Evolutionary conservation across 805 yeast species (phyloP).

Genomic region (Monosporozyma solicola): DNA sequence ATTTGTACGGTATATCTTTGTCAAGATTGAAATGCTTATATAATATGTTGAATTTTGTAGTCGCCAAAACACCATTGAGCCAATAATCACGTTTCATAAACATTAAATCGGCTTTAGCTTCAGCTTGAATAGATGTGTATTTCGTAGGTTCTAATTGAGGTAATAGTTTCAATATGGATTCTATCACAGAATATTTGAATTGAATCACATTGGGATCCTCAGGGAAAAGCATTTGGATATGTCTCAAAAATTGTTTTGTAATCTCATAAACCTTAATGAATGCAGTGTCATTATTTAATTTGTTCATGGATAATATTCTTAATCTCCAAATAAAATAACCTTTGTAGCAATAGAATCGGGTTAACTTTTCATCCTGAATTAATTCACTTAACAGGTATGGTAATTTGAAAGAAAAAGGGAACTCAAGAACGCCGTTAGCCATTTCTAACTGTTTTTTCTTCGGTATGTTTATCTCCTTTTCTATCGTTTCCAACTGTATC

Average conservation of each 20-base stretch:
- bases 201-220: slow-evolving; percentile 10
- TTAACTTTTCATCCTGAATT: slow-evolving; percentile 11
- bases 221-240: slow-evolving; percentile 8
- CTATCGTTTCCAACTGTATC: slow-evolving; percentile 12
- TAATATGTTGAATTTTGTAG: slow-evolving; percentile 10
- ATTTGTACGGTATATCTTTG: slow-evolving; percentile 5
- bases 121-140: slow-evolving; percentile 8
- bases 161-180: slow-evolving; percentile 8
- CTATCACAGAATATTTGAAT: slow-evolving; percentile 18
- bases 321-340: slow-evolving; percentile 20
- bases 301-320: slow-evolving; percentile 11
- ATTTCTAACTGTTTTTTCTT: slow-evolving; percentile 4
- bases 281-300: slow-evolving; percentile 4
- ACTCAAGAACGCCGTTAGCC: slow-evolving; percentile 15
- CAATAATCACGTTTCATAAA: slow-evolving; percentile 33
- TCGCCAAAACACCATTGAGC: slow-evolving; percentile 20
- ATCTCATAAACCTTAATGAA: slow-evolving; percentile 10
- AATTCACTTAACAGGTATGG: slow-evolving; percentile 8
- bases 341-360: slow-evolving; percentile 14
- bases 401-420: slow-evolving; percentile 12
- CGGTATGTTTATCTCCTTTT: slow-evolving; percentile 6
- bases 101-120: slow-evolving; percentile 35
- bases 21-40: slow-evolving; percentile 7
- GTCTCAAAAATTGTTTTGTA: slow-evolving; percentile 11
- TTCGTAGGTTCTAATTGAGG: slow-evolving; percentile 3